Base-by-base conservation (phyloP, 768 basidiomycete genomes). In the Lentinus brumalis region DNA sequence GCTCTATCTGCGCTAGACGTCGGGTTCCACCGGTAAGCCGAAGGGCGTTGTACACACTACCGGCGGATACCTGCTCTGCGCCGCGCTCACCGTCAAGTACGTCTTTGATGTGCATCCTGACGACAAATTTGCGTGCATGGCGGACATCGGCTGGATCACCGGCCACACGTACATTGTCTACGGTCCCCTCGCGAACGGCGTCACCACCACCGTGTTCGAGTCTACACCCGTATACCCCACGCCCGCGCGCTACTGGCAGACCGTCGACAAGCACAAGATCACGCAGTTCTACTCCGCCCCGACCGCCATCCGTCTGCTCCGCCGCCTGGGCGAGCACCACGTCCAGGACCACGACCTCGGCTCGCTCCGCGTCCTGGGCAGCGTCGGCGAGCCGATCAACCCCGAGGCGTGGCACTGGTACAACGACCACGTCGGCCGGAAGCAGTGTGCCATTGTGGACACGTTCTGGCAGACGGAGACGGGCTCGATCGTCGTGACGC, bases 391-490 rank as follows among this genome's bases (percentile, higher is more conserved):
- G 77, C 97, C 97, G 1, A 98, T 99, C 80, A 98, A 98, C 76
- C 95, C 96, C 30, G 96, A 98, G 74, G 96, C 96, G 11, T 98
- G 97, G 96, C 85, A 96, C 69, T 98, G 96, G 96, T 97, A 96
- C 77, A 94, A 96, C 74, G 94, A 97, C 70, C 86, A 94, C 70
- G 95, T 97, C 56, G 97, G 96, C 10, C 83, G 84, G 69, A 81
- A 76, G 66, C 83, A 98, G 74, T 96, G 93, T 71, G 94, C 96
- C 6, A 87, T 98, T 65, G 95, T 96, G 44, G 95, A 97, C 76
- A 96, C 93, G 4, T 95, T 86, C 77, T 95, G 92, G 87, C 96
- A 98, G 83, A 99, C 97, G 0, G 96, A 99, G 79, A 98, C 97
- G 0, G 97, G 97, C 56, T 93, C 91, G 1, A 96, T 97, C 74